Conservation (phyloP, 2,329 filamentous ascomycete genomes). For the Epichloe brachyelytri region DNA sequence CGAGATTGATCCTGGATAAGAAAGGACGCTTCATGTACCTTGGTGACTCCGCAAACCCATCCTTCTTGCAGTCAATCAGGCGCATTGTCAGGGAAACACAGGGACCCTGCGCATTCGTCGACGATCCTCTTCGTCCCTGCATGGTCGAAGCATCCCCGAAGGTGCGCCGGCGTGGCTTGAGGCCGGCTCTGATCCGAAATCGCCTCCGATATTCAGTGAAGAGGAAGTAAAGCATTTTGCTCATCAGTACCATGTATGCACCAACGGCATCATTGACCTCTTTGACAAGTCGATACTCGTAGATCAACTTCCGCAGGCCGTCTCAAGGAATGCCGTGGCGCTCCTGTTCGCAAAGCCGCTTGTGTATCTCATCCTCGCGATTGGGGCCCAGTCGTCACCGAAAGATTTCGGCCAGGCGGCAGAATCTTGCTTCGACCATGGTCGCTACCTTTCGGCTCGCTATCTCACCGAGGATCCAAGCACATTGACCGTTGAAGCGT, state of each 20-base stretch:
- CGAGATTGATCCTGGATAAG: slow-evolving; percentile 5
- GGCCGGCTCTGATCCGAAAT: background rate
- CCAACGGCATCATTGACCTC: slow-evolving; percentile 21
- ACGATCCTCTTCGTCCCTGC: slow-evolving; percentile 16
- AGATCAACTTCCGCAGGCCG: slow-evolving; percentile 8
- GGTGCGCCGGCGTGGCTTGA: slow-evolving; percentile 10
- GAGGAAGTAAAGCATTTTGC: slow-evolving; percentile 5
- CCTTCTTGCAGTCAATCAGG: slow-evolving; percentile 15
- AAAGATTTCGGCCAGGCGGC: slow-evolving; percentile 15
- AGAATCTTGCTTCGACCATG: slow-evolving; percentile 15
- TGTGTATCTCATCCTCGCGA: slow-evolving; percentile 21
- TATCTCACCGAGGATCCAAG: slow-evolving; percentile 35
- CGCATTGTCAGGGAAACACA: slow-evolving; percentile 11
- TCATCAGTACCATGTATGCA: slow-evolving; percentile 7
- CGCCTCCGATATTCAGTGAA: background rate
- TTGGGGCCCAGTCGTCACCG: slow-evolving; percentile 17
- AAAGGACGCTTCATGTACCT: slow-evolving; percentile 6
- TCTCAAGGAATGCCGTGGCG: slow-evolving; percentile 2
- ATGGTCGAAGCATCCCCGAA: slow-evolving; percentile 15
- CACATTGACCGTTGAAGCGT: slow-evolving; percentile 36
- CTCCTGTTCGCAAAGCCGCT: slow-evolving; percentile 15
- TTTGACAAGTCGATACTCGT: slow-evolving; percentile 18
- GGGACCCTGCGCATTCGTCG: slow-evolving; percentile 13
- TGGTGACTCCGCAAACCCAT: slow-evolving; percentile 8
- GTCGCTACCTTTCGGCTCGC: slow-evolving; percentile 14